Conservation (phyloP, 805 yeast species). For the Starmerella apis region DNA sequence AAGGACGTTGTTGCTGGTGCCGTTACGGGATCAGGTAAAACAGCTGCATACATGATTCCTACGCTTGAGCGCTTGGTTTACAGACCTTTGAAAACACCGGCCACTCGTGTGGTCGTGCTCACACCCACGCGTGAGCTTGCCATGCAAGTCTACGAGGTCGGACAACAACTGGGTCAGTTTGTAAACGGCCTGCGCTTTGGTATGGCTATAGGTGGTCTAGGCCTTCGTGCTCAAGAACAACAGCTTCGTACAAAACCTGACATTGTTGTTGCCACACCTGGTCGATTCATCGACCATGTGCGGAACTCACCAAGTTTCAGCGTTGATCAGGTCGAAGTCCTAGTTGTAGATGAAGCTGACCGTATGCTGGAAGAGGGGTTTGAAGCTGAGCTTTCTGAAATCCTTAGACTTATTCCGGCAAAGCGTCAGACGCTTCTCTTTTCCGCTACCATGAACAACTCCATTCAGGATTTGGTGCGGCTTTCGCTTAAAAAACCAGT, state of each 20-base stretch:
- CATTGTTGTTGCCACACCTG: conserved; percentile 95
- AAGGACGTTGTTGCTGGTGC: conserved; percentile 98
- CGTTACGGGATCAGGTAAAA: conserved; percentile 98
- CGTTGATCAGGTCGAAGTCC: conserved; percentile 81
- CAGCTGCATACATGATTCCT: conserved; percentile 97
- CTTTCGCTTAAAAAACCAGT: conserved; percentile 85
- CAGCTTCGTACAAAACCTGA: conserved; percentile 88
- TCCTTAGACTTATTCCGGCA: conserved; percentile 72
- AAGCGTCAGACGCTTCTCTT: conserved; percentile 89
- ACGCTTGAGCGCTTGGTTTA: conserved; percentile 83
- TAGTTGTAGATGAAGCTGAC: conserved; percentile 96
- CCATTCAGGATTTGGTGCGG: conserved; percentile 76
- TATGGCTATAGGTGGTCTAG: conserved; percentile 95
- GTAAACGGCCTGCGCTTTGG: conserved; percentile 76
- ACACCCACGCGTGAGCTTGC: conserved; percentile 98
- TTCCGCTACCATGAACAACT: conserved; percentile 97
- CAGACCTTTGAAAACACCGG: conserved; percentile 74
- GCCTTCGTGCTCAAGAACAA: conserved; percentile 89
- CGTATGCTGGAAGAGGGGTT: conserved; percentile 99
- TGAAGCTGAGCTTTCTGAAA: conserved; percentile 88
- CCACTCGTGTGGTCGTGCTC: conserved; percentile 81
- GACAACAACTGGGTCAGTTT: conserved; percentile 68
- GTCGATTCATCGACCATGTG: conserved; percentile 94
- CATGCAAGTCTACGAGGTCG: conserved; percentile 91
- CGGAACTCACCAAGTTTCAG: conserved; percentile 88